Evolutionary conservation across 176 grass and related monocot genomes (phyloP).

Genomic region (Aechmea fasciata): DNA sequence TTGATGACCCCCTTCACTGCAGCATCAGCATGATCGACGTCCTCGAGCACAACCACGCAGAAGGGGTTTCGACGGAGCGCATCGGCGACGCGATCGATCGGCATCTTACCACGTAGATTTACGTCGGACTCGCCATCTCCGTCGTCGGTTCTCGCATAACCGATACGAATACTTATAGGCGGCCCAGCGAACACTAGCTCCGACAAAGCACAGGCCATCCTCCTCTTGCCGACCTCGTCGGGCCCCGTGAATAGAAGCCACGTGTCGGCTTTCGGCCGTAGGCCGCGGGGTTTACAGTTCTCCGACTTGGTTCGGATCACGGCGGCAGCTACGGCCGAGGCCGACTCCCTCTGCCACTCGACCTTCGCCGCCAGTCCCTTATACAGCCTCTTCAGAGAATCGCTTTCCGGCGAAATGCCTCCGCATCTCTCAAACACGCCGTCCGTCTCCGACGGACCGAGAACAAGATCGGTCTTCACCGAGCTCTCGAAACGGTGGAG

Average conservation of each 20-base stretch:
- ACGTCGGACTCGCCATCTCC: conserved; percentile 22
- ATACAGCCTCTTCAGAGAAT: conserved; percentile 27
- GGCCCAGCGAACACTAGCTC: conserved; percentile 23
- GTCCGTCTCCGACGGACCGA: conserved; percentile 15
- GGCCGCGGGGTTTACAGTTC: conserved; percentile 12
- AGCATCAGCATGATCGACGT: conserved; percentile 44
- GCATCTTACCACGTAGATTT: conserved; percentile 32
- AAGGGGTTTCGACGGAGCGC: conserved; percentile 41
- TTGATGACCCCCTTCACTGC: conserved; percentile 33
- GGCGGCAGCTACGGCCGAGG: conserved; percentile 22
- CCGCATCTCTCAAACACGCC: no score
- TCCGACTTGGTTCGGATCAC: conserved; percentile 30
- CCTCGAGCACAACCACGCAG: conserved; percentile 63
- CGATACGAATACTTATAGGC: conserved; percentile 34
- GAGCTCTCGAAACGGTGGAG: not conserved
- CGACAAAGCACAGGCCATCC: conserved; percentile 59
- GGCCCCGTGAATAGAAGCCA: conserved; percentile 64
- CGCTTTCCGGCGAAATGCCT: not conserved
- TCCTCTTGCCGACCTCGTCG: conserved; percentile 53
- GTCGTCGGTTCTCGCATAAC: not conserved
- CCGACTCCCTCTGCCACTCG: conserved; percentile 63
- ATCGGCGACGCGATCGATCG: conserved; percentile 46
- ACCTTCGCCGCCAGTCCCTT: conserved; percentile 45
- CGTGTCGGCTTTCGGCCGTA: conserved; percentile 21
- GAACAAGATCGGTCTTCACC: conserved; percentile 52